Evolutionary conservation across 2,329 filamentous ascomycete genomes (phyloP).

Genomic region (Teratosphaeria pseudoeucalypti): DNA sequence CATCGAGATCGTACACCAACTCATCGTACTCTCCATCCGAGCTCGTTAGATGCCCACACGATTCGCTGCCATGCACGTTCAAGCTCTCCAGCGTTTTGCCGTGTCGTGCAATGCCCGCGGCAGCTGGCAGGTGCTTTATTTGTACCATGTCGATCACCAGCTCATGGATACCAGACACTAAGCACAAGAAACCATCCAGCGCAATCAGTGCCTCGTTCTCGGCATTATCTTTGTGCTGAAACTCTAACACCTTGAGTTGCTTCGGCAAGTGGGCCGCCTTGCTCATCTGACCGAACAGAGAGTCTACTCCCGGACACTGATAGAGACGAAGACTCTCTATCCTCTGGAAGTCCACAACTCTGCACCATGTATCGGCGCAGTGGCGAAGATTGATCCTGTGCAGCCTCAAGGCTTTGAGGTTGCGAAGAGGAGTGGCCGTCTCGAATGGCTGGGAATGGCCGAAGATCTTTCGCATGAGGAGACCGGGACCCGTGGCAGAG

Average conservation of each 20-base stretch:
- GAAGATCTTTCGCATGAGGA: conserved; percentile 38
- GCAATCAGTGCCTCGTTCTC: conserved; percentile 38
- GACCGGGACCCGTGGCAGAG: conserved; percentile 35
- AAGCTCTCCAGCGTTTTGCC: conserved; percentile 35
- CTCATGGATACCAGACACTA: conserved; percentile 35
- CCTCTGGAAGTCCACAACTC: conserved; percentile 35
- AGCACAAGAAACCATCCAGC: conserved; percentile 37
- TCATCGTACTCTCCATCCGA: conserved; percentile 29
- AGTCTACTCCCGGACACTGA: conserved; percentile 36
- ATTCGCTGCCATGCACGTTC: conserved; percentile 32
- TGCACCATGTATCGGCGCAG: conserved; percentile 39
- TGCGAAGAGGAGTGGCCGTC: conserved; percentile 33
- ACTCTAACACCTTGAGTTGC: conserved; percentile 34
- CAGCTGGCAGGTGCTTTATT: conserved; percentile 31
- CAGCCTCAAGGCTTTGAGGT: conserved; percentile 34
- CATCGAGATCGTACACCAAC: conserved; percentile 32
- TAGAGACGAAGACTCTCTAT: conserved; percentile 34
- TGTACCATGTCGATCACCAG: conserved; percentile 36
- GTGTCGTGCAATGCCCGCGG: conserved; percentile 35
- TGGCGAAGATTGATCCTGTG: conserved; percentile 38
- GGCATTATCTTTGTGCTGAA: conserved; percentile 38
- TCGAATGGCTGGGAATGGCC: conserved; percentile 38
- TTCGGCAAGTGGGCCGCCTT: conserved; percentile 35
- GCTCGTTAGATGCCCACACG: neutral
- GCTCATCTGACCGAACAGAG: conserved; percentile 37